Evolutionary conservation across 2,329 filamentous ascomycete genomes (phyloP).

Genomic region (Setomelanomma holmii): DNA sequence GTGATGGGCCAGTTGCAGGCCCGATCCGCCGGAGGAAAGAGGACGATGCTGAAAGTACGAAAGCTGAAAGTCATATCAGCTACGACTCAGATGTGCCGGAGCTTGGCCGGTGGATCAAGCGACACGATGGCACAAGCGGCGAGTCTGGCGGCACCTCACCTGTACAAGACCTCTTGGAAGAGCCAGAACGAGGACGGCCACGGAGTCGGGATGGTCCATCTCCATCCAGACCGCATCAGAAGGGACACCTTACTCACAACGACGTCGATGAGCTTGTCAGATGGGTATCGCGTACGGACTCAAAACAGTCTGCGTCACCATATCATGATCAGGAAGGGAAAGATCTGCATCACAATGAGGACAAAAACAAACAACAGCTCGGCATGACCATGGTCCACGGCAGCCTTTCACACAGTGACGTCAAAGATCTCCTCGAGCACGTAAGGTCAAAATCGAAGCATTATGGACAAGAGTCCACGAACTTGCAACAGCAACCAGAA

Average conservation of each 20-base stretch:
- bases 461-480: no score
- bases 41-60: conserved; percentile 11
- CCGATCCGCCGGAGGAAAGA: conserved; percentile 21
- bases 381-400: conserved; percentile 26
- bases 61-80: conserved; percentile 1
- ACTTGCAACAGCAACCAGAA: no score
- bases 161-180: conserved; percentile 1
- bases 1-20: conserved; percentile 28
- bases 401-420: conserved; percentile 20
- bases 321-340: background rate
- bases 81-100: conserved; percentile 35
- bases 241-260: conserved; percentile 20
- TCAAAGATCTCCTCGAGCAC: conserved; percentile 9
- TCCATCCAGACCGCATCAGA: conserved; percentile 2
- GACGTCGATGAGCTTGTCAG: conserved; percentile 37
- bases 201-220: conserved; percentile 12
- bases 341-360: conserved; percentile 7
- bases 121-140: conserved; percentile 33
- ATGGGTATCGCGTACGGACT: conserved; percentile 30
- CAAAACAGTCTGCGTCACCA: conserved; percentile 9
- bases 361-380: conserved; percentile 16
- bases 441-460: no score
- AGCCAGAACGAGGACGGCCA: conserved; percentile 16
- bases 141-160: conserved; percentile 20
- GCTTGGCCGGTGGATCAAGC: conserved; percentile 26